A percentile compares a stretch with the other conserved stretches of the same genome.
Conservation (phyloP, 768 basidiomycete genomes). For the Pulveroboletus sp. region DNA sequence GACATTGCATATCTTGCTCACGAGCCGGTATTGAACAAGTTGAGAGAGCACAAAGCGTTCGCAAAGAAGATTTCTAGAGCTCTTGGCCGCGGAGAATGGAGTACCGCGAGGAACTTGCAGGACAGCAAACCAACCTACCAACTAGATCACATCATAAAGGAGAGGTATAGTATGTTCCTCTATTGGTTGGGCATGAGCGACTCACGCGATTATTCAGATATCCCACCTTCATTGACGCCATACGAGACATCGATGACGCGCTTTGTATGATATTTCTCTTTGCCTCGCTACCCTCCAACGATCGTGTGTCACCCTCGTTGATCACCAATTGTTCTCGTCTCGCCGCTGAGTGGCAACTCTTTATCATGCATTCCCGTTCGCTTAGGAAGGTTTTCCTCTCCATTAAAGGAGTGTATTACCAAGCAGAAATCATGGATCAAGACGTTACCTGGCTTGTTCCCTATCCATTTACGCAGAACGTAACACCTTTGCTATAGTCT, state of each 20-base stretch:
- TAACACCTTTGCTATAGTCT: slow-evolving; percentile 34
- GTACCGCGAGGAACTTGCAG: slow-evolving; percentile 87
- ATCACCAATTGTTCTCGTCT: slow-evolving; percentile 88
- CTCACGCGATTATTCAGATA: slow-evolving; percentile 54
- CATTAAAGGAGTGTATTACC: slow-evolving; percentile 98
- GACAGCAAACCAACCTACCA: slow-evolving; percentile 88
- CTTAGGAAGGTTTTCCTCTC: slow-evolving; percentile 91
- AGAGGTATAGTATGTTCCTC: slow-evolving; percentile 54
- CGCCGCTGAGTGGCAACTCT: slow-evolving; percentile 94
- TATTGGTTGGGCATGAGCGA: neutral
- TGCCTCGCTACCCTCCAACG: slow-evolving; percentile 82
- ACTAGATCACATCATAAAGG: slow-evolving; percentile 96
- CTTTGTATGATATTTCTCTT: slow-evolving; percentile 94
- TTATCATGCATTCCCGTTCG: slow-evolving; percentile 81
- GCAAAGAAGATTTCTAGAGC: slow-evolving; percentile 95
- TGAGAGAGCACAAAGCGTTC: slow-evolving; percentile 96
- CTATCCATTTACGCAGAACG: slow-evolving; percentile 94
- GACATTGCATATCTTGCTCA: slow-evolving; percentile 97
- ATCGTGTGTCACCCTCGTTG: slow-evolving; percentile 74
- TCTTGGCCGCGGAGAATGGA: slow-evolving; percentile 93
- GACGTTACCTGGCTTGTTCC: slow-evolving; percentile 94
- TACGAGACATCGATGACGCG: slow-evolving; percentile 96
- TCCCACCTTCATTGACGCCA: slow-evolving; percentile 92
- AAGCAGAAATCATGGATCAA: slow-evolving; percentile 92
- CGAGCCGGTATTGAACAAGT: slow-evolving; percentile 88